phyloP scores from a whole-genome alignment of 352 stramenopile species.

The Globisporangium emineosum region DNA sequence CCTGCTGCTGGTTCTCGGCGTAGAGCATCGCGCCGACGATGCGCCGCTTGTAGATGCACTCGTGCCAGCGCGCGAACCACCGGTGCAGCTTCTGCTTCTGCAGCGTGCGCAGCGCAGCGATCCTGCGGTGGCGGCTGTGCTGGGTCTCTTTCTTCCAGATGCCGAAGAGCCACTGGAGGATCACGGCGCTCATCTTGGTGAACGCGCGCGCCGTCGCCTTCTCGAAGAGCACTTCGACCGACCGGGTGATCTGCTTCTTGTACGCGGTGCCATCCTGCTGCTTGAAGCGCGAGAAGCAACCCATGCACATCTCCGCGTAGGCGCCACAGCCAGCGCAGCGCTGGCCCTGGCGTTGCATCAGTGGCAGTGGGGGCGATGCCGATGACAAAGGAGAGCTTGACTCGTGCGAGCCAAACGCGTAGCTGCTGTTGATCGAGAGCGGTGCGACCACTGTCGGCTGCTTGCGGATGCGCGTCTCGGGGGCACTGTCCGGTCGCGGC shows the following conservation, averaged over 20 bases:
- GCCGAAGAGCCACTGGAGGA: slow-evolving; percentile 62
- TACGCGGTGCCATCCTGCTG: slow-evolving; percentile 54
- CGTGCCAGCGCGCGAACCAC: slow-evolving; percentile 45
- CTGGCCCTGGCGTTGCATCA: slow-evolving; percentile 17
- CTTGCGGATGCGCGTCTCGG: slow-evolving; percentile 8
- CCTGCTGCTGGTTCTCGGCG: slow-evolving; percentile 51
- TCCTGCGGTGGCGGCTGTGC: slow-evolving; percentile 26
- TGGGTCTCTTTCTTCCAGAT: slow-evolving; percentile 43
- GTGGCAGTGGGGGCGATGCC: slow-evolving; percentile 3
- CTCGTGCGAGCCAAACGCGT: not conserved
- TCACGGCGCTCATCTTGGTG: slow-evolving; percentile 49
- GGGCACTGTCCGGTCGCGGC: slow-evolving; percentile 5
- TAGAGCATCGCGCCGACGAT: slow-evolving; percentile 77
- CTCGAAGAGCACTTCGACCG: slow-evolving; percentile 60
- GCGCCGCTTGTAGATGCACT: slow-evolving; percentile 53
- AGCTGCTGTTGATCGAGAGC: not conserved
- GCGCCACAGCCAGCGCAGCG: slow-evolving; percentile 61
- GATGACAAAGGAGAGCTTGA: slow-evolving; percentile 1
- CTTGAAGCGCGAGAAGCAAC: slow-evolving; percentile 65
- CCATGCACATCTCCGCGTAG: slow-evolving; percentile 66
- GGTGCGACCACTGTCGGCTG: slow-evolving; percentile 4
- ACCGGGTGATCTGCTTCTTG: slow-evolving; percentile 61
- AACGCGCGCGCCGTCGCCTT: slow-evolving; percentile 59
- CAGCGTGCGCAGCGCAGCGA: slow-evolving; percentile 19
- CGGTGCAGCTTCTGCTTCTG: slow-evolving; percentile 32